Evolutionary conservation across 2,329 filamentous ascomycete genomes (phyloP), one percentile per base, ranked within the genome.

Genomic region (Phaeosphaeriaceae sp.): DNA sequence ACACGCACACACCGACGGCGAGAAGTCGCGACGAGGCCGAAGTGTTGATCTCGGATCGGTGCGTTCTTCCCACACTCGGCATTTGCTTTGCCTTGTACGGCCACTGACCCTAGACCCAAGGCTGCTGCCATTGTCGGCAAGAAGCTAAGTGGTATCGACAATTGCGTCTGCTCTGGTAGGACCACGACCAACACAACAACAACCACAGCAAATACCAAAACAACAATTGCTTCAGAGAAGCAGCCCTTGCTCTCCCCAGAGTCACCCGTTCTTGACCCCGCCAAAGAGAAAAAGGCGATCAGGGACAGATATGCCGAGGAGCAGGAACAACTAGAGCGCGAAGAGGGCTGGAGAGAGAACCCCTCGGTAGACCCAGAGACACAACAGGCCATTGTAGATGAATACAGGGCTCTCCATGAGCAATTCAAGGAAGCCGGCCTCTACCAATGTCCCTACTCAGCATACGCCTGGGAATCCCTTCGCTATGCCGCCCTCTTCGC

Each of bases 391-490:
- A 86, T 88, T 56, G 71, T 77, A 1, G 44, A 57, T 37, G 83
- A 83, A 58, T 88, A 87, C 68, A 78, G 81, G 11, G 67, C 65
- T 3, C 70, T 88, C 26, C 82, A 87, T 60, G 73, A 83, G 54
- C 74, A 75, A 34, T 67, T 88, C 53, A 75, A 78, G 42, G 79
- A 81, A 7, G 74, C 78, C 50, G 84, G 84, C 2, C 75, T 83
- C 15, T 88, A 87, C 70, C 56, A 81, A 8, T 87, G 85, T 57
- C 77, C 73, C 1, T 86, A 85, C 67, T 56, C 72, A 1, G 81
- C 82, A 34, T 88, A 88, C 51, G 80, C 67, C 51, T 82, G 81
- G 67, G 85, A 87, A 64, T 70, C 77, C 58, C 54, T 75, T n/a
- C 81, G 85, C 9, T 87, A 86, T 60, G 59, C 65, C 0, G 55